These are phyloP conservation scores for Leccinum disarticulatum DNA, from an alignment of 768 basidiomycete genomes.

Conservation along the genomic window DNA sequence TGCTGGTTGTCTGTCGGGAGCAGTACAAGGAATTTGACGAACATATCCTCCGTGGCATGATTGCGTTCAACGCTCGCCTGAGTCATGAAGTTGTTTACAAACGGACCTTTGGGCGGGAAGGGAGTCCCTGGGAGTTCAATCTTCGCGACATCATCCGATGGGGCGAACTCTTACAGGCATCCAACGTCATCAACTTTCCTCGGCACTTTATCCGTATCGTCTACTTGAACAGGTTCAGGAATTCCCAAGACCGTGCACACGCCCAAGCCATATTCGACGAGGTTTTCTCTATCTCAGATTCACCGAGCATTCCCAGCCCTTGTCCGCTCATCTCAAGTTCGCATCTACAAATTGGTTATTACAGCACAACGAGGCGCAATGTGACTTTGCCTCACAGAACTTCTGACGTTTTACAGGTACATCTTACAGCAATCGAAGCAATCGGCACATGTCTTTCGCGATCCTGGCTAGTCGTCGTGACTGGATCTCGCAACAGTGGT, in stretches of 20 bases:
- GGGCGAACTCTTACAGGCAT: slow-evolving; percentile 55
- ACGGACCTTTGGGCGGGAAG: slow-evolving; percentile 70
- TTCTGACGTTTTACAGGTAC: slow-evolving; percentile 56
- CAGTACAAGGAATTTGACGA: slow-evolving; percentile 64
- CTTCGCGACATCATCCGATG: slow-evolving; percentile 92
- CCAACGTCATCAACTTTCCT: slow-evolving; percentile 45
- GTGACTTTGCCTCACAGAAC: slow-evolving; percentile 39
- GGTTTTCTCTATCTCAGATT: slow-evolving; percentile 40
- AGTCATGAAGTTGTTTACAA: slow-evolving; percentile 64
- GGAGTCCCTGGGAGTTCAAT: slow-evolving; percentile 98
- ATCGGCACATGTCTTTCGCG: slow-evolving; percentile 70
- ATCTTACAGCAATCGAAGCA: slow-evolving; percentile 69
- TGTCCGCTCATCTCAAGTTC: slow-evolving; percentile 39
- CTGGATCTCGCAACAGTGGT: slow-evolving; percentile 70
- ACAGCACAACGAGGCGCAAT: slow-evolving; percentile 36
- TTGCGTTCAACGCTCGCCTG: slow-evolving; percentile 73
- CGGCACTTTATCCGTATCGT: slow-evolving; percentile 63
- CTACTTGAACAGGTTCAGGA: slow-evolving; percentile 88
- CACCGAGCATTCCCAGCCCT: slow-evolving; percentile 41
- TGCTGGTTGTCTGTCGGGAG: slow-evolving; percentile 73
- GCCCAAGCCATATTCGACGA: slow-evolving; percentile 56
- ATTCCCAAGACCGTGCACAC: slow-evolving; percentile 55
- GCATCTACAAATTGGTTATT: slow-evolving; percentile 67
- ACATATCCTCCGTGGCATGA: slow-evolving; percentile 67
- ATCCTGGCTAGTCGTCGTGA: slow-evolving; percentile 88